Conservation (phyloP, 495 filamentous ascomycete species). For the Aspergillus sparsus region DNA sequence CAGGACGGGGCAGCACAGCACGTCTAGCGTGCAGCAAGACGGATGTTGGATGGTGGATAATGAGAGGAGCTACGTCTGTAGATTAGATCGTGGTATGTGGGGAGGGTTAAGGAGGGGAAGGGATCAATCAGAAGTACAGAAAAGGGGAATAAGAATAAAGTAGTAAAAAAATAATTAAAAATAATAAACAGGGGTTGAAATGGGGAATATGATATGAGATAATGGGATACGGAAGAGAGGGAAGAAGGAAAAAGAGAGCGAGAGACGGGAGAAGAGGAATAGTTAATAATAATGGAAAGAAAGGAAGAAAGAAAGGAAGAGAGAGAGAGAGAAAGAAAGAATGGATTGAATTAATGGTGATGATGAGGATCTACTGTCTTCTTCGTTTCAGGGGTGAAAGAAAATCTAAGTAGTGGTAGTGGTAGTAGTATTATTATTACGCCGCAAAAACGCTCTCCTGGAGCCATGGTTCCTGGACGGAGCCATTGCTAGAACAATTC, state of each 20-base stretch:
- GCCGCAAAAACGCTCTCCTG: conserved; percentile 15
- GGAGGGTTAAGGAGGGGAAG: conserved; percentile 2
- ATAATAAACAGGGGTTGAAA: background rate
- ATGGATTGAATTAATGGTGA: conserved; percentile 12
- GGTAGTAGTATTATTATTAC: conserved; percentile 18
- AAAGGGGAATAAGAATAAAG: conserved; percentile 3
- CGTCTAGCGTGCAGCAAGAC: conserved; percentile 29
- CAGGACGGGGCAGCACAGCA: conserved; percentile 25
- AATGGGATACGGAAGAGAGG: background rate
- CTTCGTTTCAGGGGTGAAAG: conserved; percentile 31
- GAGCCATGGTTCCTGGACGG: conserved; percentile 19
- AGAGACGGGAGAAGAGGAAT: conserved; percentile 19
- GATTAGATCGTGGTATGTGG: conserved; percentile 17
- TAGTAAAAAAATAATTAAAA: conserved; percentile 16
- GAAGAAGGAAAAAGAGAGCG: conserved; percentile 6
- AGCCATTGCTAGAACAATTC: background rate
- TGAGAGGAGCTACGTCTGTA: conserved; percentile 19
- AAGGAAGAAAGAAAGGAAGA: conserved; percentile 14
- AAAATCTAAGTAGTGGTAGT: too few relatives aligned
- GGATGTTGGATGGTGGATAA: conserved; percentile 13
- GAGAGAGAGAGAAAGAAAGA: conserved; percentile 9
- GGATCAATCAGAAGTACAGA: conserved; percentile 11
- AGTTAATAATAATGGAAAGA: conserved; percentile 15
- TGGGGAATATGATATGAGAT: background rate
- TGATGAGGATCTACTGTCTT: conserved; percentile 31